phyloP scores from a whole-genome alignment of 2,329 filamentous ascomycete genomes.

The Penicillium sp. region DNA sequence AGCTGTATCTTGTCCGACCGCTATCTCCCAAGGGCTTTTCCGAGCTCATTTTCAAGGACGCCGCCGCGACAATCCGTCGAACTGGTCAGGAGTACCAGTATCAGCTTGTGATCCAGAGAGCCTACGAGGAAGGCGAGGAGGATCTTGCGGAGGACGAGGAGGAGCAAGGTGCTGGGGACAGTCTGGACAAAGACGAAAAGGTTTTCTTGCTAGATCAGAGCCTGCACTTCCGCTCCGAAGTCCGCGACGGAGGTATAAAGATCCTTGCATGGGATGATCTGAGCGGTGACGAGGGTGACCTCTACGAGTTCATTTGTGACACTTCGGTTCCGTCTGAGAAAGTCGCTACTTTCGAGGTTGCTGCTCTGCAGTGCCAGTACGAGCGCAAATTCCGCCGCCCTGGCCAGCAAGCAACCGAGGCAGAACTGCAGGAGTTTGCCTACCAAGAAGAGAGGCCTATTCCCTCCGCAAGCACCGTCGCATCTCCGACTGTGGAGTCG shows the following conservation, averaged over 20 bases:
- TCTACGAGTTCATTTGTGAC: conserved; percentile 98
- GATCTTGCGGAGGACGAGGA: conserved; percentile 87
- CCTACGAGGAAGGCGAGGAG: conserved; percentile 95
- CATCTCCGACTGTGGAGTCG: conserved; percentile 44
- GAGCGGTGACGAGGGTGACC: conserved; percentile 85
- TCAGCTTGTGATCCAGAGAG: conserved; percentile 90
- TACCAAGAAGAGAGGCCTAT: conserved; percentile 63
- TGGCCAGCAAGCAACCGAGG: conserved; percentile 72
- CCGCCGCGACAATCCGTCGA: conserved; percentile 81
- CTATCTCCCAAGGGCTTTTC: conserved; percentile 96
- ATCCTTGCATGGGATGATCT: conserved; percentile 93
- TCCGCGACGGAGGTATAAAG: conserved; percentile 72
- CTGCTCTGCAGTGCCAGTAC: conserved; percentile 92
- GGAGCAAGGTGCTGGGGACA: conserved; percentile 71
- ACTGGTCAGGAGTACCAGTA: conserved; percentile 96
- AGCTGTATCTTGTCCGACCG: conserved; percentile 94
- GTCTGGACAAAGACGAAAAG: conserved; percentile 94
- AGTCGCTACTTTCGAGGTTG: conserved; percentile 73
- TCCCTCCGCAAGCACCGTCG: conserved; percentile 55
- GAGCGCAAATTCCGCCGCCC: conserved; percentile 86
- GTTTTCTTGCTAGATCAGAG: conserved; percentile 92
- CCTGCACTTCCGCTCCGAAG: conserved; percentile 79
- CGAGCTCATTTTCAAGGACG: conserved; percentile 98
- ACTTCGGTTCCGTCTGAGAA: conserved; percentile 63
- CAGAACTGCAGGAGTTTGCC: conserved; percentile 75